phyloP scores from a whole-genome alignment of 352 stramenopile genomes.

The Pythium aristosporum region DNA sequence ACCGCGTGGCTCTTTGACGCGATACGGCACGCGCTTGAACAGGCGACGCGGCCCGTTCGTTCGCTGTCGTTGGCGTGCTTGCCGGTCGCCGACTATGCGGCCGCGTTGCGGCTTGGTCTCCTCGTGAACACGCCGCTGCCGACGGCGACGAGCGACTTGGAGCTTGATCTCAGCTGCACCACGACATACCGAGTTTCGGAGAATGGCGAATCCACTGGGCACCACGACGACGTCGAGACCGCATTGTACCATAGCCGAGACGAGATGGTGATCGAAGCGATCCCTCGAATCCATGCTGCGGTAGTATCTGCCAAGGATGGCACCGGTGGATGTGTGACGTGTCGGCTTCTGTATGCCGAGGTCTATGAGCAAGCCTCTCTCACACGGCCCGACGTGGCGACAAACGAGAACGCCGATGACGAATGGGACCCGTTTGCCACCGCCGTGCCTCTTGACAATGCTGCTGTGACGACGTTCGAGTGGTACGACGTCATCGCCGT shows the following conservation, averaged over 20 bases:
- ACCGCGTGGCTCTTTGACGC: not conserved
- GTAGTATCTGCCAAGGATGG: not conserved
- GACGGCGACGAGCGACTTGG: not conserved
- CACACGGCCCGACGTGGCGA: too few relatives aligned
- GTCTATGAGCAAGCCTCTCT: not conserved
- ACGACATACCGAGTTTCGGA: not conserved
- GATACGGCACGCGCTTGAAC: not conserved
- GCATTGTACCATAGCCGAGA: not conserved
- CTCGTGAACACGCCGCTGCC: not conserved
- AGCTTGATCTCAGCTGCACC: not conserved
- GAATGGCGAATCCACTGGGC: too few relatives aligned
- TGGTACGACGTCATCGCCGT: slow-evolving; percentile 3
- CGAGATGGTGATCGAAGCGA: not conserved
- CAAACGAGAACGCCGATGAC: too few relatives aligned
- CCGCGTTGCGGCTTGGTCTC: not conserved
- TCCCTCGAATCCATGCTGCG: not conserved
- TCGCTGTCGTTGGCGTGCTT: not conserved
- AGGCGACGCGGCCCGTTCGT: not conserved
- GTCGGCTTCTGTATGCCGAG: not conserved
- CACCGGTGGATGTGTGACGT: not conserved
- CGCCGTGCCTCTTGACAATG: not conserved
- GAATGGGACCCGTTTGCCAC: too few relatives aligned
- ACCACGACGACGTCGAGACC: not conserved
- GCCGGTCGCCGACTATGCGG: not conserved
- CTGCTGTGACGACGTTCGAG: not conserved